phyloP scores from a whole-genome alignment of 352 stramenopile genomes.

The Albugo laibachii region DNA sequence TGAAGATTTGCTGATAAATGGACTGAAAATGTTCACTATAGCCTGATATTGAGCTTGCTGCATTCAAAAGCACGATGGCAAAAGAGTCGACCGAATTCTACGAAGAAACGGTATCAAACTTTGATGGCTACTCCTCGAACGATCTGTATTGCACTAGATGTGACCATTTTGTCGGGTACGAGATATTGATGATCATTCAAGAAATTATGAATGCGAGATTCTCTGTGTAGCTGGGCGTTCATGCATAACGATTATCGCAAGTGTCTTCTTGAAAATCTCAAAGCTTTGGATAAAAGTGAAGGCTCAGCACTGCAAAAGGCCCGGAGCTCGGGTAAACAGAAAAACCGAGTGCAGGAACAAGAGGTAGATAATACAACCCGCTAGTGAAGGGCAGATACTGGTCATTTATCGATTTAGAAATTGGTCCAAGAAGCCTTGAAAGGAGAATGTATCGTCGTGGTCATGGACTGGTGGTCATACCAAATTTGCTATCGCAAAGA shows the following conservation, averaged over 20 bases:
- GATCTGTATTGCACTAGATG: conserved; percentile 51
- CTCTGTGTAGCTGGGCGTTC: neutral
- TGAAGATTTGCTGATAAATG: neutral
- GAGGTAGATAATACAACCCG: neutral
- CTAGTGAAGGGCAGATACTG: neutral
- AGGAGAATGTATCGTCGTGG: conserved; percentile 33
- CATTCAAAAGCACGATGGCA: conserved; percentile 30
- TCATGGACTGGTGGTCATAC: conserved; percentile 69
- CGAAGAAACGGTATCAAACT: conserved; percentile 57
- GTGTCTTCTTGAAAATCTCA: neutral
- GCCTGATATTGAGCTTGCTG: conserved; percentile 59
- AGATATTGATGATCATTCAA: neutral
- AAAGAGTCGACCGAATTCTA: conserved; percentile 36
- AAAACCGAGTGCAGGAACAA: neutral
- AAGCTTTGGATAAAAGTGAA: conserved; percentile 13
- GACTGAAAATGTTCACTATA: conserved; percentile 6
- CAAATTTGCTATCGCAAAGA: conserved; percentile 64
- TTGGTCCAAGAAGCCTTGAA: conserved; percentile 16
- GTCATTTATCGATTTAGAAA: neutral
- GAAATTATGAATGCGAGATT: neutral
- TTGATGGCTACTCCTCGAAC: conserved; percentile 66
- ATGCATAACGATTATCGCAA: neutral
- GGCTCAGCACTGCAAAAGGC: conserved; percentile 21
- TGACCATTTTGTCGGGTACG: conserved; percentile 54
- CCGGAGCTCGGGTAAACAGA: conserved; percentile 2